phyloP scores from a whole-genome alignment of 2,329 filamentous ascomycete species.

The Alternaria dauci region DNA sequence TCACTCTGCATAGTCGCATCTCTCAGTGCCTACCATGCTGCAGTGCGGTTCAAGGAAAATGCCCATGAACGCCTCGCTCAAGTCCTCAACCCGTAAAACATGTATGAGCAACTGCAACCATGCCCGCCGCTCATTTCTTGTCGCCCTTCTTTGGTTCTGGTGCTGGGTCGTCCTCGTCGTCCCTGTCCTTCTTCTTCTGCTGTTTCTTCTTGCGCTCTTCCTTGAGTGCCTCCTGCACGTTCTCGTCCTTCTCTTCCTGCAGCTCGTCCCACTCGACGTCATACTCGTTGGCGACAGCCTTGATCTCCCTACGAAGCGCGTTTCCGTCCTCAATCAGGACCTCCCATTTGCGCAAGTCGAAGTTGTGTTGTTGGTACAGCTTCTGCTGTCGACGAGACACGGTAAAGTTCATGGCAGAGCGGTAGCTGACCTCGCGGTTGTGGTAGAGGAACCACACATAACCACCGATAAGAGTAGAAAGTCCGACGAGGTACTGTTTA shows the following conservation, averaged over 20 bases:
- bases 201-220: conserved; percentile 56
- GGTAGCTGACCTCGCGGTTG: conserved; percentile 87
- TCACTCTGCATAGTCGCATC: not conserved
- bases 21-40: conserved; percentile 6
- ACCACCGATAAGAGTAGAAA: conserved; percentile 85
- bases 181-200: conserved; percentile 47
- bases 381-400: conserved; percentile 79
- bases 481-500: conserved; percentile 75
- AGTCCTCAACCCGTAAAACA: conserved; percentile 4
- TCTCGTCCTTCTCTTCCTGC: conserved; percentile 73
- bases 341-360: conserved; percentile 82
- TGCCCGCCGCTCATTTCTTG: not conserved
- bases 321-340: conserved; percentile 81
- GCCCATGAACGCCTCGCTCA: conserved; percentile 16
- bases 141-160: conserved; percentile 8
- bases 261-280: conserved; percentile 89
- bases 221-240: conserved; percentile 61
- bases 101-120: not conserved
- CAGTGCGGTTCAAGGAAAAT: not conserved
- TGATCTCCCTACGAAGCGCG: conserved; percentile 77
- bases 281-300: conserved; percentile 82
- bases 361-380: conserved; percentile 77
- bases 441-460: conserved; percentile 96
- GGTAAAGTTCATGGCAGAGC: conserved; percentile 85
- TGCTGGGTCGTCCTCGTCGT: conserved; percentile 40